Base-by-base conservation (phyloP, 2,329 filamentous ascomycete genomes). In the Phaeoacremonium minimum region DNA sequence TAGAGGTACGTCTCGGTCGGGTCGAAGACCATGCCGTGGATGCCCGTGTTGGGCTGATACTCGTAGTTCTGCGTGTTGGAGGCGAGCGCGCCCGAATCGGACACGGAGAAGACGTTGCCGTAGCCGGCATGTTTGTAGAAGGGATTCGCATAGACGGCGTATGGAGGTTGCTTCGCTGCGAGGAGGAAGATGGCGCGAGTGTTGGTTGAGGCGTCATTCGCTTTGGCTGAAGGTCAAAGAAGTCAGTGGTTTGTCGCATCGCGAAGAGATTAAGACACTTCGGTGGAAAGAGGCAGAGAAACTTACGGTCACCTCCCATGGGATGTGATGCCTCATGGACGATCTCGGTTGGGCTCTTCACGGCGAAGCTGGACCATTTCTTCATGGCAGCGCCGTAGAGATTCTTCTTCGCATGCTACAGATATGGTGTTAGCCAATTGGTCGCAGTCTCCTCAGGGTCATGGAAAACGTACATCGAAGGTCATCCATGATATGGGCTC, bases 401-500 rank as follows among this genome's bases (percentile, higher is more conserved):
- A 57, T 85, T 84, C 63, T 88, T 91, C 54, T 83, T 85, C 43
- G 75, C 68, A 63, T 94, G 87, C 83, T 91, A 54, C 36, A 8
- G 12, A 30, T 17, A 35, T n/a, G 45, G 4, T 46, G 41, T 56
- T 40, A 47, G 46, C 29, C 20, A 19, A n/a, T 15, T 30, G 22
- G n/a, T 16, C 6, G n/a, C 30, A 9, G 26, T 28, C 28, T 19
- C 12, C 28, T 29, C 3, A 5, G 17, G 15, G 6, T 26, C n/a
- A 9, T 26, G 9, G 22, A n/a, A n/a, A 9, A 26, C 83, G 64
- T 68, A 88, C 86, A 58, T 87, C 84, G 53, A 94, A 91, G 13
- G 87, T 83, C 85, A 95, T 91, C 88, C 88, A 95, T 41, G 87
- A 94, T 47, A 95, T 93, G 7, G 88, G 86, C 63, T 95, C 87